A percentile compares a stretch with the other conserved stretches of the same genome.
Conservation (phyloP, 2,329 filamentous ascomycete species). For the Ophiostoma perfectum region DNA sequence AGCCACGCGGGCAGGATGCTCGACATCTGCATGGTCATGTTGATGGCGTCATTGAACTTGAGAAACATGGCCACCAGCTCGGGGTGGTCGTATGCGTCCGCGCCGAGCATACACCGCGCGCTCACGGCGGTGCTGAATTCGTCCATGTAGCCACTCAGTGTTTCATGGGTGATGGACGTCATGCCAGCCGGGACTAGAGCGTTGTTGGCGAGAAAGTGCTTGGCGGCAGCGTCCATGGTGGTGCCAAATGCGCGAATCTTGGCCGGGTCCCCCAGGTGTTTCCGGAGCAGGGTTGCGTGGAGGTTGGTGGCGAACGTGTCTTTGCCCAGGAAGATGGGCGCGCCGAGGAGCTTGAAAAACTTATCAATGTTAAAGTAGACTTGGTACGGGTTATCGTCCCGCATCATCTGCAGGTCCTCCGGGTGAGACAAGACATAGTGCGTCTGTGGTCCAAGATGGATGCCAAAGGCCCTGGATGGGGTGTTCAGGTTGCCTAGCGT, state of each 20-base stretch:
- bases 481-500: constrained; percentile 8
- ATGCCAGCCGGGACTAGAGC: constrained; percentile 9
- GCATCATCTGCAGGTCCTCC: constrained; percentile 22
- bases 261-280: constrained; percentile 18
- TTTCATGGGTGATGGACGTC: background rate
- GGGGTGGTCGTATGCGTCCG: constrained; percentile 18
- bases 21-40: constrained; percentile 18
- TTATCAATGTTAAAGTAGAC: constrained; percentile 20
- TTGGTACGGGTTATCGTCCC: constrained; percentile 21
- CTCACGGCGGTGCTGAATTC: constrained; percentile 20
- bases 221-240: constrained; percentile 18
- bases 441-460: constrained; percentile 20
- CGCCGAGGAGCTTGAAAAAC: constrained; percentile 20
- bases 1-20: constrained; percentile 17
- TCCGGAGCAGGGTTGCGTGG: constrained; percentile 20
- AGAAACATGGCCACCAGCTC: constrained; percentile 22
- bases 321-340: constrained; percentile 18
- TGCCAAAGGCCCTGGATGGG: constrained; percentile 18
- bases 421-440: constrained; percentile 20
- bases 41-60: constrained; percentile 18
- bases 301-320: constrained; percentile 20
- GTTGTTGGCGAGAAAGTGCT: constrained; percentile 14
- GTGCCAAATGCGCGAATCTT: constrained; percentile 15
- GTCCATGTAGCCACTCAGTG: constrained; percentile 20
- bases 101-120: constrained; percentile 21